Percentiles rank a stretch among this genome's conserved stretches.
These are phyloP conservation scores for Wickerhamiella azymoides DNA, from an alignment of 805 yeast genomes.

Conservation along the genomic window DNA sequence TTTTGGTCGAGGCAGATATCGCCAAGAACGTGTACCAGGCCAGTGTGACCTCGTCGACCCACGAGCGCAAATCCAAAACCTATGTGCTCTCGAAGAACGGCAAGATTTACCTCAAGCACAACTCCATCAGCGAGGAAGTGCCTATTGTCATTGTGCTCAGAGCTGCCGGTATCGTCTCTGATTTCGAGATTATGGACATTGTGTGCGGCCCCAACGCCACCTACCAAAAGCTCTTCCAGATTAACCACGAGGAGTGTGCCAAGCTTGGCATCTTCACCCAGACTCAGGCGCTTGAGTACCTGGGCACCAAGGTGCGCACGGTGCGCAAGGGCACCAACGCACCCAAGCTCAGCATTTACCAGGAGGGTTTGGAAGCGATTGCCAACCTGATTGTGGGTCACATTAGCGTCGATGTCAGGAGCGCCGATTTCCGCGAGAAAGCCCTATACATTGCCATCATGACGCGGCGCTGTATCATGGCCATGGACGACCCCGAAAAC, in stretches of 20 bases:
- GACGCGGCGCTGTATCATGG: constrained; percentile 93
- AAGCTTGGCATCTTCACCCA: constrained; percentile 76
- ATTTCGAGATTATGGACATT: constrained; percentile 81
- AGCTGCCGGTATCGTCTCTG: constrained; percentile 90
- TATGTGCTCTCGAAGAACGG: constrained; percentile 88
- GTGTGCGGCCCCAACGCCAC: constrained; percentile 83
- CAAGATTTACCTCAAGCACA: constrained; percentile 81
- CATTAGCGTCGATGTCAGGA: constrained; percentile 60
- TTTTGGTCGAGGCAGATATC: constrained; percentile 94
- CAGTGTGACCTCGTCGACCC: constrained; percentile 94
- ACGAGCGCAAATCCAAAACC: constrained; percentile 94
- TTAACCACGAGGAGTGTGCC: constrained; percentile 89
- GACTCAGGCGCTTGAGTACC: constrained; percentile 80
- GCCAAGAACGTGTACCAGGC: constrained; percentile 92
- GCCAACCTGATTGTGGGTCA: constrained; percentile 96
- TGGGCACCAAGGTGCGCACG: constrained; percentile 86
- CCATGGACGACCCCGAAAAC: constrained; percentile 84
- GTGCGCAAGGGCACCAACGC: constrained; percentile 65
- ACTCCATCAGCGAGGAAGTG: constrained; percentile 86
- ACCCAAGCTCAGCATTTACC: constrained; percentile 63
- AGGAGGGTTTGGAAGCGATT: constrained; percentile 83
- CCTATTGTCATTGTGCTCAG: constrained; percentile 88
- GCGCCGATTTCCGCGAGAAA: constrained; percentile 71
- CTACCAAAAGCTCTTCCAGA: constrained; percentile 84
- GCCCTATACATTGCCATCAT: constrained; percentile 88